These are phyloP conservation scores for Angomonas deanei DNA, from an alignment of 208 protist species.

Conservation along the genomic window DNA sequence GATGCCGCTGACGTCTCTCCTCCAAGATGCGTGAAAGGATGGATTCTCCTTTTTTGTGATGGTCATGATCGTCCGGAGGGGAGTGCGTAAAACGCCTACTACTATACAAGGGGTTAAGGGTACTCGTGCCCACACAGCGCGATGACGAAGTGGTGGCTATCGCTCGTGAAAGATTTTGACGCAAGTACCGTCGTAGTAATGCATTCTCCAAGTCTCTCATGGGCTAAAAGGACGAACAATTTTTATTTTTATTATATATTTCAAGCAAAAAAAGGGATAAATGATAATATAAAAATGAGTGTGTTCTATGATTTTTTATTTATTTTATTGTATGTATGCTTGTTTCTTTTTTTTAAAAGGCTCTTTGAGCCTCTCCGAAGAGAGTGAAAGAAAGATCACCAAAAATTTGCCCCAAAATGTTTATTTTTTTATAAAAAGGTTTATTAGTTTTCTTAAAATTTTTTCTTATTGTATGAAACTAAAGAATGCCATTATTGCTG, in stretches of 20 bases:
- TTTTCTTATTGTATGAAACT: too few relatives aligned
- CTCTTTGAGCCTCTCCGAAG: background rate
- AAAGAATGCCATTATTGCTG: too few relatives aligned
- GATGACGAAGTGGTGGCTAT: too few relatives aligned
- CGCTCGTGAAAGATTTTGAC: too few relatives aligned
- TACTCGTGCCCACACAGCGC: too few relatives aligned
- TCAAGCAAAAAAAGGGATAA: background rate
- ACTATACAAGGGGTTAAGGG: too few relatives aligned
- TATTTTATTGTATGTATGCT: background rate
- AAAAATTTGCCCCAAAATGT: background rate
- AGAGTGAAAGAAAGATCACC: background rate
- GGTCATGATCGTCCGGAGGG: background rate
- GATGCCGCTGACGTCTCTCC: background rate
- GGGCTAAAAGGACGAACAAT: background rate
- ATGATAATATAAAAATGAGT: slow-evolving; percentile 4
- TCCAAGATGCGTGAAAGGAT: background rate
- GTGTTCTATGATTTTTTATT: slow-evolving; percentile 10
- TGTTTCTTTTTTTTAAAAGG: slow-evolving; percentile 7
- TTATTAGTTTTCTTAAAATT: too few relatives aligned
- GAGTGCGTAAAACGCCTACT: background rate
- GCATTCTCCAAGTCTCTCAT: too few relatives aligned
- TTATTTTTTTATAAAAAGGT: background rate
- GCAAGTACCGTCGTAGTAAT: too few relatives aligned
- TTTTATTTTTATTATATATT: background rate
- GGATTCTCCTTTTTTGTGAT: background rate